Evolutionary conservation across 1,284 basidiomycete genomes (phyloP).

Genomic region (Anthracocystis panici-leucophaei): DNA sequence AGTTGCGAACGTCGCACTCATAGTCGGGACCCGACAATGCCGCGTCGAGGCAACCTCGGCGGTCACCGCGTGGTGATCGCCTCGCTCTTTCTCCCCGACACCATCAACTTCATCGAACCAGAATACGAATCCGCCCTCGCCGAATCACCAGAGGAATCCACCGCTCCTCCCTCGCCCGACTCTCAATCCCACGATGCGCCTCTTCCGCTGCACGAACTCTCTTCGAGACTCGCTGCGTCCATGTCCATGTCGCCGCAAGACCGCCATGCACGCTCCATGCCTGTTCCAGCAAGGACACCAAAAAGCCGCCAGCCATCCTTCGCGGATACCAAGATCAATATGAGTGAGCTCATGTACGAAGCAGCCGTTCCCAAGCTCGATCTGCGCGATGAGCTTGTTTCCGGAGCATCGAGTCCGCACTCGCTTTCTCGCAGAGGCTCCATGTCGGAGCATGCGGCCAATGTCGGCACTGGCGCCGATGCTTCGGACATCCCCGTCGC

Average conservation of each 20-base stretch:
- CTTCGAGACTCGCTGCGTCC: slow-evolving; percentile 48
- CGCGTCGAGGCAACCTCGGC: slow-evolving; percentile 49
- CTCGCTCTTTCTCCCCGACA: slow-evolving; percentile 64
- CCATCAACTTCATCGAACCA: slow-evolving; percentile 52
- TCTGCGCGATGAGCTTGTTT: slow-evolving; percentile 33
- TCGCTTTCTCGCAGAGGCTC: slow-evolving; percentile 34
- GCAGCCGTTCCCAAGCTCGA: slow-evolving; percentile 50
- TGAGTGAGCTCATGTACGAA: slow-evolving; percentile 65
- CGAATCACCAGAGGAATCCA: slow-evolving; percentile 46
- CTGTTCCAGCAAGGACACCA: slow-evolving; percentile 27
- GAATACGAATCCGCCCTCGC: slow-evolving; percentile 41
- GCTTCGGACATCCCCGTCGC: slow-evolving; percentile 52
- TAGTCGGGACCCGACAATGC: slow-evolving; percentile 21
- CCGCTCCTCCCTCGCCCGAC: slow-evolving; percentile 46
- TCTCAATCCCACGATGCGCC: slow-evolving; percentile 27
- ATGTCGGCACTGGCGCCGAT: slow-evolving; percentile 8
- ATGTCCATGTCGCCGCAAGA: slow-evolving; percentile 28
- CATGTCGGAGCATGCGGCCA: slow-evolving; percentile 26
- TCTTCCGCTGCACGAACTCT: slow-evolving; percentile 57
- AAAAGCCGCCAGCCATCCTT: slow-evolving; percentile 42
- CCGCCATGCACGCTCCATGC: slow-evolving; percentile 31
- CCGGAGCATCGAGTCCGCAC: slow-evolving; percentile 49
- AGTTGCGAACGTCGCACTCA: neutral
- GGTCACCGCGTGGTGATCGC: slow-evolving; percentile 66
- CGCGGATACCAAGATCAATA: slow-evolving; percentile 55